phyloP scores from a whole-genome alignment of 495 filamentous ascomycete species.

The Xylaria telfairii region DNA sequence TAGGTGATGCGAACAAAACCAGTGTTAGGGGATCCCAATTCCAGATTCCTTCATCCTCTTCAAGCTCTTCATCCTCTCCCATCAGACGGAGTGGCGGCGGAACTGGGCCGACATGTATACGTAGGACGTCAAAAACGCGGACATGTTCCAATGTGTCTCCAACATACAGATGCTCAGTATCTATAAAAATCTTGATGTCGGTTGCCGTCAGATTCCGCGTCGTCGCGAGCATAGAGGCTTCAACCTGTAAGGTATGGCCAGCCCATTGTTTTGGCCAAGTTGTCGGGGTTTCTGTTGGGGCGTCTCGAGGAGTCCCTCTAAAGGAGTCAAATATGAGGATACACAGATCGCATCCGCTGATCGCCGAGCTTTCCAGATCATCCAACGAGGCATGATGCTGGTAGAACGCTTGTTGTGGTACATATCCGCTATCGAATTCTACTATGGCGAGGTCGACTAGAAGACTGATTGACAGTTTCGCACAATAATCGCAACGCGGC shows the following conservation, averaged over 20 bases:
- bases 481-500: conserved; percentile 9
- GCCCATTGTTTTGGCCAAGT: background rate
- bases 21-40: background rate
- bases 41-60: background rate
- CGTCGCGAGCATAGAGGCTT: background rate
- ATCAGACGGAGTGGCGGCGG: too few relatives aligned
- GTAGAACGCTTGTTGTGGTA: conserved; percentile 3
- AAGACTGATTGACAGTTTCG: conserved; percentile 7
- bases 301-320: background rate
- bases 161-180: background rate
- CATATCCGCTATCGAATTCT: background rate
- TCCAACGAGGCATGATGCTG: background rate
- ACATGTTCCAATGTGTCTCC: conserved; percentile 4
- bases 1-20: background rate
- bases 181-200: background rate
- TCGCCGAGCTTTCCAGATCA: background rate
- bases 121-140: conserved; percentile 8
- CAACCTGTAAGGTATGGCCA: background rate
- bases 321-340: background rate
- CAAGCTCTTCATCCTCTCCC: too few relatives aligned
- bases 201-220: background rate
- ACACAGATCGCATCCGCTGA: background rate
- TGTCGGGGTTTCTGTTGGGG: background rate
- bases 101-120: conserved; percentile 7
- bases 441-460: conserved; percentile 7